phyloP scores from a whole-genome alignment of 2,329 filamentous ascomycete genomes.

The Fulvia fulva region DNA sequence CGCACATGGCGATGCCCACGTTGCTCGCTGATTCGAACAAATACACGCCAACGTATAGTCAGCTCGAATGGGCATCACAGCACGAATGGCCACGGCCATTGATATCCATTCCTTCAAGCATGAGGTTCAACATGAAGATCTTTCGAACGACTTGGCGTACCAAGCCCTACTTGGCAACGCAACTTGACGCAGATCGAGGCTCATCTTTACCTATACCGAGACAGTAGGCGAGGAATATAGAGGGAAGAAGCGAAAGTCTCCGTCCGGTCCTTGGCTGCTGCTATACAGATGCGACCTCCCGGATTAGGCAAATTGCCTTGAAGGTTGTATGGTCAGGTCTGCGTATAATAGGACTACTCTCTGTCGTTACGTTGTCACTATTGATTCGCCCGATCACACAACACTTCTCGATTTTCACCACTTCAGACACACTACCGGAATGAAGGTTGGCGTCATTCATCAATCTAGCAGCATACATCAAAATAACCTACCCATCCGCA shows the following conservation, averaged over 20 bases:
- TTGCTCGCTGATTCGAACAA: not conserved
- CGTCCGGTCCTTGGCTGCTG: not conserved
- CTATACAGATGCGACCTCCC: not conserved
- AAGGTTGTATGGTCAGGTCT: not conserved
- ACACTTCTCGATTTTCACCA: too few species aligned
- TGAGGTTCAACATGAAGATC: not conserved
- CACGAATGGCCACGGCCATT: not conserved
- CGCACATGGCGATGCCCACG: not conserved
- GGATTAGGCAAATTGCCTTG: not conserved
- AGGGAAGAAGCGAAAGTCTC: not conserved
- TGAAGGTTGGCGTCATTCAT: too few species aligned
- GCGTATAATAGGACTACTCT: not conserved
- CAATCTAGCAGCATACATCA: too few species aligned
- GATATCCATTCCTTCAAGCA: not conserved
- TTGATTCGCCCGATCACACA: too few species aligned
- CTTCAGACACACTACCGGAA: too few species aligned
- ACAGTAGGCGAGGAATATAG: not conserved
- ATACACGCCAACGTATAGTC: not conserved
- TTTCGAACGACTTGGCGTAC: not conserved
- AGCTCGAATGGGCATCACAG: too few species aligned
- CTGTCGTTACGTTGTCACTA: not conserved
- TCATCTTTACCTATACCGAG: not conserved
- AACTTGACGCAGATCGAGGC: not conserved
- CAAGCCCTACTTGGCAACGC: not conserved
- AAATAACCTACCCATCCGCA: too few species aligned